phyloP scores from a whole-genome alignment of 225 moss, liverwort and hornwort genomes.

The Rhytidiadelphus loreus region DNA sequence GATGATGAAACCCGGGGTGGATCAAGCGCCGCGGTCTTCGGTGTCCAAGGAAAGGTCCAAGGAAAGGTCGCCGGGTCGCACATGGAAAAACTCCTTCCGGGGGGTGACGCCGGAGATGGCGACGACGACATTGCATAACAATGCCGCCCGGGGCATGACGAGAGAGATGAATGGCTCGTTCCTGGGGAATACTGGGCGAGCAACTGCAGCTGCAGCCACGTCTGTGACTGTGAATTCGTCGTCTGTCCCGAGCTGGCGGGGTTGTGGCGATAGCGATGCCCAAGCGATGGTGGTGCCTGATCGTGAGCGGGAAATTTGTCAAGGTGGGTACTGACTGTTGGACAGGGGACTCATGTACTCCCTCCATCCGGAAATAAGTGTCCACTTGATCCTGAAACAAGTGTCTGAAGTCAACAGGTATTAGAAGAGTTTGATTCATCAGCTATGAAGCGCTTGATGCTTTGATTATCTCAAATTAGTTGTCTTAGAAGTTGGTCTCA shows the following conservation, averaged over 20 bases:
- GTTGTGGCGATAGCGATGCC: slow-evolving; percentile 2
- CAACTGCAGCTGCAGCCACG: background rate
- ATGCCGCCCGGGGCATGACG: background rate
- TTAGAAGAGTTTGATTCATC: background rate
- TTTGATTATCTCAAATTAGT: background rate
- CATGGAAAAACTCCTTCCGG: slow-evolving; percentile 6
- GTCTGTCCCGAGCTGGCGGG: slow-evolving; percentile 4
- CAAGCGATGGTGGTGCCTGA: slow-evolving; percentile 4
- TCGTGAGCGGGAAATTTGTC: background rate
- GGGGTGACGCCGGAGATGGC: background rate
- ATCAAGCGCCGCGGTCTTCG: background rate
- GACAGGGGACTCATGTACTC: background rate
- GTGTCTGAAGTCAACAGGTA: background rate
- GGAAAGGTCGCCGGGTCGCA: slow-evolving; percentile 2
- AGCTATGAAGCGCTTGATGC: background rate
- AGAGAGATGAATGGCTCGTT: background rate
- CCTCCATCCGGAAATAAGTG: background rate
- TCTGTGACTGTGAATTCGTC: background rate
- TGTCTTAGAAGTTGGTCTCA: background rate
- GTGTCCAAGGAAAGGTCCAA: slow-evolving; percentile 6
- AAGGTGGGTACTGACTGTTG: background rate
- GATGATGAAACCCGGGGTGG: background rate
- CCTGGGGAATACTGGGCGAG: background rate
- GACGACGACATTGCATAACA: background rate
- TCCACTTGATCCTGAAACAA: background rate